Conservation (phyloP, 805 yeast genomes). For the Saccharomycopsis fodiens region DNA sequence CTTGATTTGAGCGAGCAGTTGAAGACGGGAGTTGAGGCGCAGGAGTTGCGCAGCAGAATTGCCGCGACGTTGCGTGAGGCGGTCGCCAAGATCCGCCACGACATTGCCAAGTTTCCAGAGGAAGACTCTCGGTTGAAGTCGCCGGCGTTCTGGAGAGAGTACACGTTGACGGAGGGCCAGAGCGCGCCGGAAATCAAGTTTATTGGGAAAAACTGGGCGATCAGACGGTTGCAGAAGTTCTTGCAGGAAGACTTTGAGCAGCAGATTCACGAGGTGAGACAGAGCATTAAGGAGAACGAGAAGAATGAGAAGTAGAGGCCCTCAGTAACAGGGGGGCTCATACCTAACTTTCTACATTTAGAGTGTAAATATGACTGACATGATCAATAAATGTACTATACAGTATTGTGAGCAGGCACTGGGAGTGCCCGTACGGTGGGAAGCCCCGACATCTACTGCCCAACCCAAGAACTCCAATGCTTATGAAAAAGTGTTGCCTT, state of each 20-base stretch:
- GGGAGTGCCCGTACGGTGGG: too few relatives aligned
- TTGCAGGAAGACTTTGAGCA: constrained; percentile 24
- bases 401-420: too few relatives aligned
- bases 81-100: constrained; percentile 42
- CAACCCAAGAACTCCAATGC: too few relatives aligned
- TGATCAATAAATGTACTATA: too few relatives aligned
- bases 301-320: background rate
- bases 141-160: constrained; percentile 70
- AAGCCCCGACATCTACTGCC: too few relatives aligned
- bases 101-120: constrained; percentile 31
- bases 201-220: constrained; percentile 79
- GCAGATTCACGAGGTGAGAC: constrained; percentile 6
- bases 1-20: constrained; percentile 54
- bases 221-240: constrained; percentile 54
- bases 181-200: constrained; percentile 64
- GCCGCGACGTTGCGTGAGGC: constrained; percentile 62
- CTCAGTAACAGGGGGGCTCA: too few relatives aligned
- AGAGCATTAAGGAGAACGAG: background rate
- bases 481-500: too few relatives aligned
- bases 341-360: too few relatives aligned
- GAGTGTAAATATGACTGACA: too few relatives aligned
- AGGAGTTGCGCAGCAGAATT: constrained; percentile 56
- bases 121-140: constrained; percentile 66
- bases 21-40: constrained; percentile 56
- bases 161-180: constrained; percentile 55